A percentile compares a stretch with the other conserved stretches of the same genome.
These are phyloP conservation scores for Saccharomycopsis synnaedendra DNA, from an alignment of 805 yeast species.

Conservation along the genomic window DNA sequence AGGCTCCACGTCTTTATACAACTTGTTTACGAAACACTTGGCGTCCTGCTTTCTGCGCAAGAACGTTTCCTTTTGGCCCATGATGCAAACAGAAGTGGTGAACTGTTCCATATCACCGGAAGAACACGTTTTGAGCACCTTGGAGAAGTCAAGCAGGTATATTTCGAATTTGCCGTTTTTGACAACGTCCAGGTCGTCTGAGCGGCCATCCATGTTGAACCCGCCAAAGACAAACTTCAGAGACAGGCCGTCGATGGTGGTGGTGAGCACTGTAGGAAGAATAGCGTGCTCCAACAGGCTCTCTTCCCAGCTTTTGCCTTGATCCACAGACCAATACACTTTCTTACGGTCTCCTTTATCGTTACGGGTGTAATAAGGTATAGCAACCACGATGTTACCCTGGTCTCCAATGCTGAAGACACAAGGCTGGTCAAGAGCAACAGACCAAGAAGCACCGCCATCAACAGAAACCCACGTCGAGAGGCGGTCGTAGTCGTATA, in stretches of 20 bases:
- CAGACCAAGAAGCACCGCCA: constrained; percentile 67
- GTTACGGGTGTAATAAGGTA: constrained; percentile 31
- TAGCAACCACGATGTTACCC: constrained; percentile 61
- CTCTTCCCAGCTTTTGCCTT: constrained; percentile 56
- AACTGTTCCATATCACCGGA: constrained; percentile 54
- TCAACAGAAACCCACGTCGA: constrained; percentile 59
- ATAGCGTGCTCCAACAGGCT: constrained; percentile 34
- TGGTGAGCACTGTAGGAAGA: constrained; percentile 32
- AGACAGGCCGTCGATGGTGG: constrained; percentile 65
- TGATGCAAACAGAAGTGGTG: constrained; percentile 38
- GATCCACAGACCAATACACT: constrained; percentile 51
- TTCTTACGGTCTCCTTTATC: constrained; percentile 17
- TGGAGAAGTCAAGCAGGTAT: constrained; percentile 40
- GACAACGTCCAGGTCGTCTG: not conserved
- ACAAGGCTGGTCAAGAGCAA: constrained; percentile 40
- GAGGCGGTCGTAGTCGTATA: constrained; percentile 16
- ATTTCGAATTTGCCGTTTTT: constrained; percentile 8
- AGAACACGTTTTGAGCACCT: constrained; percentile 38
- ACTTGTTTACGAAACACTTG: constrained; percentile 44
- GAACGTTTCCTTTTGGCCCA: constrained; percentile 58
- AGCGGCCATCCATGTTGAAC: constrained; percentile 12
- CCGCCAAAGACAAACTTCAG: constrained; percentile 44
- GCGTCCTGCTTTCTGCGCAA: constrained; percentile 54
- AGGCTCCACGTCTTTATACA: constrained; percentile 34
- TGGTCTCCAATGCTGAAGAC: constrained; percentile 59